Conservation (phyloP, 2,329 filamentous ascomycete species). For the Delphinella strobiligena region DNA sequence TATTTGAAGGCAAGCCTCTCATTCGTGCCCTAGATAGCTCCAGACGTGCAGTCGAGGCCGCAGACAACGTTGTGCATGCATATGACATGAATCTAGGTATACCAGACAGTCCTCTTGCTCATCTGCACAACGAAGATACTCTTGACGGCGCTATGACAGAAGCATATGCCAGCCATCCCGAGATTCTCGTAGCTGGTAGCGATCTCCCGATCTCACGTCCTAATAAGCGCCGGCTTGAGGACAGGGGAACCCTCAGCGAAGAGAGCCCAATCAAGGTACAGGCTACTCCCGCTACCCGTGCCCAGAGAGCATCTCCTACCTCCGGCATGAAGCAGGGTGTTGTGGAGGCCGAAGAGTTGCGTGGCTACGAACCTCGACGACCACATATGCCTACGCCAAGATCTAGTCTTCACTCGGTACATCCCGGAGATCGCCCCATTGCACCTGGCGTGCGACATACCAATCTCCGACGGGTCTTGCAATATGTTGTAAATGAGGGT, state of each 20-base stretch:
- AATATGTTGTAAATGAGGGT: constrained; percentile 40
- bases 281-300: constrained; percentile 11
- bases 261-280: constrained; percentile 15
- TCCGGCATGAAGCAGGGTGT: constrained; percentile 16
- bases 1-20: too few species aligned
- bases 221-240: constrained; percentile 32
- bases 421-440: constrained; percentile 22
- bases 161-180: constrained; percentile 18
- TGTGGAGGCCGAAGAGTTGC: constrained; percentile 17
- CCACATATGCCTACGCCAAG: background rate
- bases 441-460: constrained; percentile 36
- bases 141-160: constrained; percentile 2
- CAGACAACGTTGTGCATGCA: constrained; percentile 64
- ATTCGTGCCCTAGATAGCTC: constrained; percentile 53
- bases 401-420: background rate
- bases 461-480: constrained; percentile 36
- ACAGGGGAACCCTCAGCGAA: constrained; percentile 11
- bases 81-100: constrained; percentile 66
- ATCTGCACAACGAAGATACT: constrained; percentile 14
- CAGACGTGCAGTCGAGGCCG: constrained; percentile 58
- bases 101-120: constrained; percentile 42
- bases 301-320: constrained; percentile 12
- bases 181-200: constrained; percentile 32
- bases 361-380: background rate
- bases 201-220: constrained; percentile 27